Conservation (phyloP, 495 filamentous ascomycete genomes). For the Terfezia claveryi region DNA sequence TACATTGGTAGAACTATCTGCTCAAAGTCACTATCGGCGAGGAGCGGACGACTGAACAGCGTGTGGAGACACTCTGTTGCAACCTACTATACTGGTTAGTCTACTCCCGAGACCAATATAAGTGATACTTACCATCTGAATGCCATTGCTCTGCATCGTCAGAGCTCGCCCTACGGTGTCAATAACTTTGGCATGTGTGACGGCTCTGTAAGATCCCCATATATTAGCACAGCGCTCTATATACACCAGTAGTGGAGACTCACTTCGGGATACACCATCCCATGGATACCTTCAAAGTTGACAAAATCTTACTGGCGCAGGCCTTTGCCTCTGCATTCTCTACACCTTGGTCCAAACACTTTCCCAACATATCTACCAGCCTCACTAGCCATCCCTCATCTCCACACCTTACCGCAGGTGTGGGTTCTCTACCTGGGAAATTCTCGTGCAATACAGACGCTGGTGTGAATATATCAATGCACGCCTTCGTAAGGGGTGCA, state of each 20-base stretch:
- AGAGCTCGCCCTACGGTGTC: slow-evolving; percentile 52
- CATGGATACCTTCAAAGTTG: slow-evolving; percentile 51
- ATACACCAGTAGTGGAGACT: neutral
- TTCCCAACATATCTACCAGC: slow-evolving; percentile 47
- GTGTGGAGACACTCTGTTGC: slow-evolving; percentile 65
- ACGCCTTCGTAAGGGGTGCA: slow-evolving; percentile 59
- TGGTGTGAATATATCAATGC: slow-evolving; percentile 83
- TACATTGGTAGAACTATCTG: slow-evolving; percentile 63
- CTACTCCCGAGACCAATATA: neutral
- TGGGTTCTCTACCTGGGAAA: slow-evolving; percentile 43
- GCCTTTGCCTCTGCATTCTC: slow-evolving; percentile 40
- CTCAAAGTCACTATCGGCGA: slow-evolving; percentile 59
- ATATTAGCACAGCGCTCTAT: neutral
- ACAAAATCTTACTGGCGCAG: slow-evolving; percentile 51
- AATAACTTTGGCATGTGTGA: slow-evolving; percentile 45
- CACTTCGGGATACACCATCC: slow-evolving; percentile 58
- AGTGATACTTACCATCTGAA: slow-evolving; percentile 20
- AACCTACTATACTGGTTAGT: slow-evolving; percentile 30
- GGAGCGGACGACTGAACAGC: slow-evolving; percentile 50
- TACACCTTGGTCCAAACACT: slow-evolving; percentile 43
- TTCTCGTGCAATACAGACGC: slow-evolving; percentile 46
- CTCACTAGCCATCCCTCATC: slow-evolving; percentile 71
- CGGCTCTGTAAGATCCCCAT: slow-evolving; percentile 27
- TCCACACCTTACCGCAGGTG: slow-evolving; percentile 42
- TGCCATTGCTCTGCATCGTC: slow-evolving; percentile 30